Evolutionary conservation across 257 asterid species (phyloP).

Genomic region (Plectranthus barbatus): DNA sequence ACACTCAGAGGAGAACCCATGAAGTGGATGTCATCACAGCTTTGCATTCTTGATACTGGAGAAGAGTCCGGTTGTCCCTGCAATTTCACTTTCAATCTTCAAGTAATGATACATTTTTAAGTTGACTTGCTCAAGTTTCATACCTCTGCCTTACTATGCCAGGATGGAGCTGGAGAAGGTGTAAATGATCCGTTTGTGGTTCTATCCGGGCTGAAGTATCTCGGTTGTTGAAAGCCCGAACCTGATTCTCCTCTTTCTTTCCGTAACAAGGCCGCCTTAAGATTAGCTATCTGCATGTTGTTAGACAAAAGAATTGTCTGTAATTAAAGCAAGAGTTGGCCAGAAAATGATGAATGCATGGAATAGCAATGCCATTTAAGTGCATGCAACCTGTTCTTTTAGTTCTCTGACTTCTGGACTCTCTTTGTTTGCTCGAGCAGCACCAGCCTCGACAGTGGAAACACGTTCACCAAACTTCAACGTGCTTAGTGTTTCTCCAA

Average conservation of each 20-base stretch:
- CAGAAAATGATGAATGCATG: not conserved
- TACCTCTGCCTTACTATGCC: conserved; percentile 33
- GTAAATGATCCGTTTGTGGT: conserved; percentile 20
- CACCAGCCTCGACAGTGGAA: conserved; percentile 74
- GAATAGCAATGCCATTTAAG: no score
- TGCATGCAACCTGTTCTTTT: conserved; percentile 62
- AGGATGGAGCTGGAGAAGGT: conserved; percentile 42
- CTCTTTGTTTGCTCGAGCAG: conserved; percentile 70
- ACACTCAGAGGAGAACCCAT: conserved; percentile 35
- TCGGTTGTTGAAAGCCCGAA: conserved; percentile 18
- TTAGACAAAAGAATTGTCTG: not conserved
- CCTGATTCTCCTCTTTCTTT: conserved; percentile 52
- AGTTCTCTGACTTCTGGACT: conserved; percentile 61
- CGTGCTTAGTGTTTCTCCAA: conserved; percentile 74
- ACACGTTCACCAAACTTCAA: conserved; percentile 91
- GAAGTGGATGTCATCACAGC: conserved; percentile 47
- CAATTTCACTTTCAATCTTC: not conserved
- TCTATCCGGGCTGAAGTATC: conserved; percentile 48
- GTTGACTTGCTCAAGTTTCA: not conserved
- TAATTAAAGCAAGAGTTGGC: not conserved
- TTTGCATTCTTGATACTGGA: conserved; percentile 33
- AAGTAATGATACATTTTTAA: not conserved
- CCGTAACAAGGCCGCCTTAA: conserved; percentile 60
- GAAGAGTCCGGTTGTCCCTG: conserved; percentile 34
- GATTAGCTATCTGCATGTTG: conserved; percentile 47